A percentile compares a stretch with the other conserved stretches of the same genome.
Evolutionary conservation across 169 alveolate genomes (phyloP).

Genomic region (Amoebophrya sp.): DNA sequence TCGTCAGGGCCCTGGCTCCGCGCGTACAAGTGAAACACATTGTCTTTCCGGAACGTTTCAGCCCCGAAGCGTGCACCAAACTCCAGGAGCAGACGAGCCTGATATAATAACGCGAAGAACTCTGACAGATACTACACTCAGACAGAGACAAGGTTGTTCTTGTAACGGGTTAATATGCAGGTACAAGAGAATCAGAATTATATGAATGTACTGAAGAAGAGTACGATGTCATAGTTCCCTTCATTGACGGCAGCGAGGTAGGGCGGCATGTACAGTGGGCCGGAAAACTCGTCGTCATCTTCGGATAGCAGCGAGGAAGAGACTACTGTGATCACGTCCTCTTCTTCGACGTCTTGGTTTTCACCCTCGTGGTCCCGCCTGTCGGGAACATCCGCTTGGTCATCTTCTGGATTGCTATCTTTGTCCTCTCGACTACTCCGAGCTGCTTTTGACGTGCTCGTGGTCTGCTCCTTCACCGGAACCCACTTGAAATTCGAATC

Average conservation of each 20-base stretch:
- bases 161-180: no score
- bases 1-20: neutral
- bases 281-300: neutral
- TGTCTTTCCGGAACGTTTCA: neutral
- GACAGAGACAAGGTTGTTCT: no score
- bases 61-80: neutral
- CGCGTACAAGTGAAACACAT: neutral
- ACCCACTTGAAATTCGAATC: no score
- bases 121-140: no score
- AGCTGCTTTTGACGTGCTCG: neutral
- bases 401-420: no score
- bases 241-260: neutral
- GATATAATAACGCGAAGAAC: no score
- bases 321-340: neutral
- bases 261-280: slow-evolving; percentile 1
- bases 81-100: no score
- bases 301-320: neutral
- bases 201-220: no score
- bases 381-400: neutral
- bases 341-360: neutral
- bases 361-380: neutral
- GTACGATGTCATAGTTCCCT: neutral
- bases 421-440: neutral
- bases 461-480: neutral
- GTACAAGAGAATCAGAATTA: no score